Conservation (phyloP, 257 asterid genomes). For the Primulina tabacum region DNA sequence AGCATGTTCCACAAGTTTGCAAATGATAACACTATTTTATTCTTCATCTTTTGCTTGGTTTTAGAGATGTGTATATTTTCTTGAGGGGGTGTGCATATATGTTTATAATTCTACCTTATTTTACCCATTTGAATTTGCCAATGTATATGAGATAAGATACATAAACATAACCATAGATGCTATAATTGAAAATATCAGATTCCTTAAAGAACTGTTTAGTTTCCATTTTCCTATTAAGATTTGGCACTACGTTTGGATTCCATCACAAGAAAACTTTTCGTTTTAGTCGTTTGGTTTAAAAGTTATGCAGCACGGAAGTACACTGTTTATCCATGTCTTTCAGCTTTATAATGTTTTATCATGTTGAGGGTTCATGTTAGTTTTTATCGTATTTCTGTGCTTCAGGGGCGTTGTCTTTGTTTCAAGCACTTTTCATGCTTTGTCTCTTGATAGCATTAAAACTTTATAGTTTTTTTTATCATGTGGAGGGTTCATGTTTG, state of each 20-base stretch:
- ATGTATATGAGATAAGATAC: background rate
- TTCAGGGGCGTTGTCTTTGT: too few relatives aligned
- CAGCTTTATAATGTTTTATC: too few relatives aligned
- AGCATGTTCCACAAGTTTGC: background rate
- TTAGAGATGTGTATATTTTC: background rate
- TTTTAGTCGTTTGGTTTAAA: too few relatives aligned
- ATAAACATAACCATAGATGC: background rate
- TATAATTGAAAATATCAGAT: background rate
- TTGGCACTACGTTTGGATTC: background rate
- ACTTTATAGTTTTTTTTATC: too few relatives aligned
- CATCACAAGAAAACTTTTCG: background rate
- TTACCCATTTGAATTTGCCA: background rate
- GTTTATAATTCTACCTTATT: background rate
- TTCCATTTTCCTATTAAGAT: background rate
- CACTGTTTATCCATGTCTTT: too few relatives aligned
- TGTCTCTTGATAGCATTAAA: too few relatives aligned
- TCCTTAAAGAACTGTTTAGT: background rate
- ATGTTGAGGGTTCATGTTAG: too few relatives aligned
- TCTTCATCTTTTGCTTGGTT: conserved; percentile 1
- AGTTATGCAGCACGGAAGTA: too few relatives aligned
- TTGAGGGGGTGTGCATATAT: background rate
- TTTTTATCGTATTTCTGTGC: too few relatives aligned
- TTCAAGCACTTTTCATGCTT: too few relatives aligned
- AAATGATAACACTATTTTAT: background rate
- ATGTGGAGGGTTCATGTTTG: too few relatives aligned